Evolutionary conservation across 441 rosid genomes (phyloP).

Genomic region (Mallotus repandus): DNA sequence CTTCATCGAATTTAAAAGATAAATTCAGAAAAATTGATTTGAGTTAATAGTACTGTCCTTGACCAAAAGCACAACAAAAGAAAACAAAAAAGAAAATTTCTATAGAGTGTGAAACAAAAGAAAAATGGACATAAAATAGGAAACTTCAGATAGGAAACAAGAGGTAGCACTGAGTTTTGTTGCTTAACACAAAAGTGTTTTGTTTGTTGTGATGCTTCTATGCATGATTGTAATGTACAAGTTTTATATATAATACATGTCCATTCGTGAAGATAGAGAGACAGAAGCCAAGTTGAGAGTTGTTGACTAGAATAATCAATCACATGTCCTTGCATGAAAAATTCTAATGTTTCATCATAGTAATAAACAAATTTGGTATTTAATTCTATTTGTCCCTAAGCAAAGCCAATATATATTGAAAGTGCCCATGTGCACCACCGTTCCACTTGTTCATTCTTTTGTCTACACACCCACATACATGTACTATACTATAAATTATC

Average conservation of each 20-base stretch:
- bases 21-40: too few species aligned
- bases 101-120: too few species aligned
- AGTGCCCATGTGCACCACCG: slow-evolving; percentile 5
- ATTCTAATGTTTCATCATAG: neutral
- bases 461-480: neutral
- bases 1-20: too few species aligned
- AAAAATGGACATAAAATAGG: too few species aligned
- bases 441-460: slow-evolving; percentile 1
- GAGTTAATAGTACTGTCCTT: too few species aligned
- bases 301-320: slow-evolving; percentile 2
- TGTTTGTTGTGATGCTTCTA: neutral
- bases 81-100: too few species aligned
- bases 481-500: neutral
- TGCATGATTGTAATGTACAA: neutral
- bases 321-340: neutral
- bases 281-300: neutral
- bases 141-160: neutral
- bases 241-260: too few species aligned
- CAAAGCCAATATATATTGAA: neutral
- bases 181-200: neutral
- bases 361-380: too few species aligned
- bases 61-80: too few species aligned
- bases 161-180: neutral
- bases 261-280: neutral
- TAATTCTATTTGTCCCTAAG: too few species aligned